Base-by-base conservation (phyloP, 2,329 filamentous ascomycete species). In the Aspergillus aculeatinus region DNA sequence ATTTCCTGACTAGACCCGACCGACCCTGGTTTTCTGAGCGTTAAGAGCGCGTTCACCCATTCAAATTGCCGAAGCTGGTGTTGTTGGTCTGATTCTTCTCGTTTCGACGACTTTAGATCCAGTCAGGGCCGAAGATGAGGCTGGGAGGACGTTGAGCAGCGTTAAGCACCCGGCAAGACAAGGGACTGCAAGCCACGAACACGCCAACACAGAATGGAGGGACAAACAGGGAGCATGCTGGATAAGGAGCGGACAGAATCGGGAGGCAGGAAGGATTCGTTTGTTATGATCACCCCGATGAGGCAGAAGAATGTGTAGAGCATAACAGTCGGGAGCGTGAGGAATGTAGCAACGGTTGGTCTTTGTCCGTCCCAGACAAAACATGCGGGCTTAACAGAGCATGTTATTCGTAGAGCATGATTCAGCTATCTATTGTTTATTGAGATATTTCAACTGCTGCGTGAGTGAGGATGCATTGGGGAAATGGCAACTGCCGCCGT, bases 261-360 rank as follows among this genome's bases (percentile, higher is more conserved):
- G 58, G 51, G 57, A 49, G 54, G 50, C 48, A 58, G 61, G 63
- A 58, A 48, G 48, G 48, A 29, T 53, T 57, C 59, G 57, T 70
- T 72, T 75, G 72, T 75, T 74, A 71, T 74, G 68, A 63, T 44
- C 60, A 62, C 49, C 44, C 60, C 51, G 47, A 63, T 35, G 56
- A 53, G 58, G 57, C 55, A 52, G 55, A 65, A 65, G 72, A 75
- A 75, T 75, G 72, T 66, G 58, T 44, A 63, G 51, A 58, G 59
- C 71, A 73, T 70, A 68, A 68, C 66, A 57, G 60, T 58, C 60
- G 48, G 63, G 51, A 58, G 60, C 67, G 60, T 57, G 62, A 67
- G 63, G 72, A 75, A 75, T 75, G 72, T 61, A 66, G 66, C 58
- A 54, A 60, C 62, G 64, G 67, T 63, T 64, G 59, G 51, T 25